Percentiles rank a stretch among this genome's conserved stretches.
Evolutionary conservation across 495 filamentous ascomycete genomes (phyloP).

Genomic region (Talaromyces liani): DNA sequence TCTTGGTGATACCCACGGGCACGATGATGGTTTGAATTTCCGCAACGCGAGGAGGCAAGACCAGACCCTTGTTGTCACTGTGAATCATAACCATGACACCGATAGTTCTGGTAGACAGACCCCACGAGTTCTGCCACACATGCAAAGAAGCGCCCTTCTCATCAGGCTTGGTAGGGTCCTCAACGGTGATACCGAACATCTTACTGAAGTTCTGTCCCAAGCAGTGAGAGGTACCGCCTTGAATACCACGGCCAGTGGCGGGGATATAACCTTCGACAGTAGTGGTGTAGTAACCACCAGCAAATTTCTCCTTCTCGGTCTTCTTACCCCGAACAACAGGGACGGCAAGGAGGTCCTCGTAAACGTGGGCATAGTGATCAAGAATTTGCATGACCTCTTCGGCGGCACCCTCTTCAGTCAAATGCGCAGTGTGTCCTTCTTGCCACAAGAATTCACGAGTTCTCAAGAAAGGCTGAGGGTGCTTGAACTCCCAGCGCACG

Average conservation of each 20-base stretch:
- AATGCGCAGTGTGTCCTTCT: conserved; percentile 93
- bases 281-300: conserved; percentile 90
- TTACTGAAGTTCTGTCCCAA: conserved; percentile 96
- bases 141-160: conserved; percentile 62
- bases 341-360: conserved; percentile 87
- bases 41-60: conserved; percentile 86
- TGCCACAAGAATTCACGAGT: conserved; percentile 97
- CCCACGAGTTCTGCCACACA: conserved; percentile 99
- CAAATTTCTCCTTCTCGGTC: conserved; percentile 90
- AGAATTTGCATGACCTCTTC: conserved; percentile 87
- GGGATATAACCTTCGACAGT: conserved; percentile 89
- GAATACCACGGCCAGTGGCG: conserved; percentile 89
- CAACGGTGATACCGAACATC: conserved; percentile 97
- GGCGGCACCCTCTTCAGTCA: conserved; percentile 67
- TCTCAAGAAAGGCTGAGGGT: conserved; percentile 89
- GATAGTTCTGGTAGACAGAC: conserved; percentile 88
- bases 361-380: conserved; percentile 84
- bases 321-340: conserved; percentile 88
- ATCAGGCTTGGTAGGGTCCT: conserved; percentile 77
- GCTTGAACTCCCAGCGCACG: conserved; percentile 97
- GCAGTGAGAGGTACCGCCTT: conserved; percentile 89
- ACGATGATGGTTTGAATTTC: conserved; percentile 79
- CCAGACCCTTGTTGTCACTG: conserved; percentile 86
- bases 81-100: conserved; percentile 99
- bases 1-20: conserved; percentile 89